These are phyloP conservation scores for Hericium rajendrae DNA, from an alignment of 768 basidiomycete species.

Conservation along the genomic window DNA sequence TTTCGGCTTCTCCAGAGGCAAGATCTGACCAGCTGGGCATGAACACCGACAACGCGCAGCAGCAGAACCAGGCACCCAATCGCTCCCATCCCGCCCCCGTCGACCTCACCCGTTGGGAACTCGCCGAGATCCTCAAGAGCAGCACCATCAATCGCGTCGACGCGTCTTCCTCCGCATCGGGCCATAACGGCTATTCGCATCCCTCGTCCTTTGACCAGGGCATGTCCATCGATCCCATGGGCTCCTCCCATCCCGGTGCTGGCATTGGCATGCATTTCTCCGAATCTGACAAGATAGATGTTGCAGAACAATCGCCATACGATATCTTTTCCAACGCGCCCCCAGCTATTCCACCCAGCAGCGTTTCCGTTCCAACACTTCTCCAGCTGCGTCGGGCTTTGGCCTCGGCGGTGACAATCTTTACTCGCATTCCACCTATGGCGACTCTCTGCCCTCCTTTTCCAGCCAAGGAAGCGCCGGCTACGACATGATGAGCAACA, in stretches of 20 bases:
- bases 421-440: slow-evolving; percentile 50
- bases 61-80: slow-evolving; percentile 8
- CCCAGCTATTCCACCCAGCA: slow-evolving; percentile 37
- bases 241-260: slow-evolving; percentile 15
- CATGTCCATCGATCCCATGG: slow-evolving; percentile 19
- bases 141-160: slow-evolving; percentile 40
- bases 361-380: slow-evolving; percentile 64
- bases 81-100: slow-evolving; percentile 28
- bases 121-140: slow-evolving; percentile 37
- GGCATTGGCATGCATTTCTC: slow-evolving; percentile 29
- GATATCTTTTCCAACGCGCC: slow-evolving; percentile 47
- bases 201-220: slow-evolving; percentile 39
- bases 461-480: slow-evolving; percentile 34
- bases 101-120: slow-evolving; percentile 30
- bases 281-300: slow-evolving; percentile 45
- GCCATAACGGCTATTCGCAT: slow-evolving; percentile 41
- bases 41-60: slow-evolving; percentile 1
- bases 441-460: slow-evolving; percentile 52
- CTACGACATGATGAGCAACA: slow-evolving; percentile 56
- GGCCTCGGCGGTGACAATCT: slow-evolving; percentile 44
- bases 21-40: slow-evolving; percentile 10
- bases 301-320: slow-evolving; percentile 49
- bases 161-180: slow-evolving; percentile 31
- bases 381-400: slow-evolving; percentile 53
- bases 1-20: slow-evolving; percentile 14